Percentiles rank a stretch among this genome's conserved stretches.
Conservation (phyloP, 2,329 filamentous ascomycete genomes). For the Teratosphaeria destructans region DNA sequence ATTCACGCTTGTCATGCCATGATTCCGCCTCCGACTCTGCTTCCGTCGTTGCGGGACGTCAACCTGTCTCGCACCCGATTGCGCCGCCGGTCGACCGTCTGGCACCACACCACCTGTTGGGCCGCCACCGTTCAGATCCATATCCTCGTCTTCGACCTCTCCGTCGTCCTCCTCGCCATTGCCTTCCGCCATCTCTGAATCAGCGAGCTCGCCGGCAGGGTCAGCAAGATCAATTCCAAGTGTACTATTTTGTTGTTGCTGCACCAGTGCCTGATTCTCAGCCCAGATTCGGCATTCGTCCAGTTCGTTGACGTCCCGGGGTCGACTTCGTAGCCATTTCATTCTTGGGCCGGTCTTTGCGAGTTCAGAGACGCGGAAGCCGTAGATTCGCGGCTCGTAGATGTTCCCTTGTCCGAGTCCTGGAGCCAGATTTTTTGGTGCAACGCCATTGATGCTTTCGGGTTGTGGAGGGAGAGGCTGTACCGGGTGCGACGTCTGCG, state of each 20-base stretch:
- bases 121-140: constrained; percentile 13
- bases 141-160: constrained; percentile 22
- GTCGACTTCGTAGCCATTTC: constrained; percentile 88
- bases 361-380: constrained; percentile 85
- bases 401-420: constrained; percentile 73
- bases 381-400: constrained; percentile 93
- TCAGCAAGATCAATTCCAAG: background rate
- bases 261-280: constrained; percentile 10
- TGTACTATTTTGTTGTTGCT: background rate
- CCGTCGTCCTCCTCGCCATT: constrained; percentile 18
- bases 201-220: constrained; percentile 10
- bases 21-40: constrained; percentile 3
- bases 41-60: constrained; percentile 2
- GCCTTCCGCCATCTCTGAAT: constrained; percentile 23
- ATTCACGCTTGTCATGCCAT: constrained; percentile 4
- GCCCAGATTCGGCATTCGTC: constrained; percentile 54
- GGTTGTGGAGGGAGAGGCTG: constrained; percentile 35
- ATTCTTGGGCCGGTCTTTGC: constrained; percentile 85
- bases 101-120: background rate
- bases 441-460: constrained; percentile 68
- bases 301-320: constrained; percentile 66
- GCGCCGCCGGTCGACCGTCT: background rate
- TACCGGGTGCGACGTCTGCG: background rate
- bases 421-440: constrained; percentile 76
- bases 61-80: background rate